Conservation (phyloP, 352 stramenopile species). For the Globisporangium sylvaticum region DNA sequence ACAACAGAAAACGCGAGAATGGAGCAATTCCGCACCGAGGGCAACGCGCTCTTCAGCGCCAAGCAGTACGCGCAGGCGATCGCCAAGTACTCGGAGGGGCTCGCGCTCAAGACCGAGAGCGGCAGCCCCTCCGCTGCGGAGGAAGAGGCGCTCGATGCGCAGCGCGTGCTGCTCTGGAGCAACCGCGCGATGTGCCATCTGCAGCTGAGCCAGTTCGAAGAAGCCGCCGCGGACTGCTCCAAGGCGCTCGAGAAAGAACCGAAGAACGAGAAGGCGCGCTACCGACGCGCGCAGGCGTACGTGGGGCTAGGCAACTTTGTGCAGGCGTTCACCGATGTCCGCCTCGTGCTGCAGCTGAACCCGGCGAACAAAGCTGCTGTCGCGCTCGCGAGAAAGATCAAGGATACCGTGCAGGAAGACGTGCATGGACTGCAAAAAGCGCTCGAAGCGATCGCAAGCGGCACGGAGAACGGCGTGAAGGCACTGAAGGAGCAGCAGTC, state of each 20-base stretch:
- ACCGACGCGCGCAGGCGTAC: conserved; percentile 69
- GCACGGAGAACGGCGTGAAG: conserved; percentile 16
- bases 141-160: conserved; percentile 20
- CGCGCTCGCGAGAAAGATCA: conserved; percentile 68
- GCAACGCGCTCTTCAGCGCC: conserved; percentile 72
- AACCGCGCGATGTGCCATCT: conserved; percentile 75
- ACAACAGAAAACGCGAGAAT: conserved; percentile 24
- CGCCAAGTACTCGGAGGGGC: conserved; percentile 62
- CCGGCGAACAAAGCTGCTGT: conserved; percentile 72
- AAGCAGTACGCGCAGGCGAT: conserved; percentile 61
- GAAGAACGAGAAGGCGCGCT: conserved; percentile 75
- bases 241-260: conserved; percentile 39
- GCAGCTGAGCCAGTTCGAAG: conserved; percentile 58
- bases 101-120: conserved; percentile 17
- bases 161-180: conserved; percentile 66
- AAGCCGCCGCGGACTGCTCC: conserved; percentile 52
- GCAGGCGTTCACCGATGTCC: conserved; percentile 68
- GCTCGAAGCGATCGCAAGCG: conserved; percentile 45
- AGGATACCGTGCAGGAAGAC: conserved; percentile 67
- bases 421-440: conserved; percentile 78
- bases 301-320: conserved; percentile 64
- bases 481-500: conserved; percentile 30
- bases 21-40: conserved; percentile 59
- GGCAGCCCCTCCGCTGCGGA: conserved; percentile 17
- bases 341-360: conserved; percentile 63